phyloP scores from a whole-genome alignment of 768 basidiomycete genomes.

The Termitomyces sp. region DNA sequence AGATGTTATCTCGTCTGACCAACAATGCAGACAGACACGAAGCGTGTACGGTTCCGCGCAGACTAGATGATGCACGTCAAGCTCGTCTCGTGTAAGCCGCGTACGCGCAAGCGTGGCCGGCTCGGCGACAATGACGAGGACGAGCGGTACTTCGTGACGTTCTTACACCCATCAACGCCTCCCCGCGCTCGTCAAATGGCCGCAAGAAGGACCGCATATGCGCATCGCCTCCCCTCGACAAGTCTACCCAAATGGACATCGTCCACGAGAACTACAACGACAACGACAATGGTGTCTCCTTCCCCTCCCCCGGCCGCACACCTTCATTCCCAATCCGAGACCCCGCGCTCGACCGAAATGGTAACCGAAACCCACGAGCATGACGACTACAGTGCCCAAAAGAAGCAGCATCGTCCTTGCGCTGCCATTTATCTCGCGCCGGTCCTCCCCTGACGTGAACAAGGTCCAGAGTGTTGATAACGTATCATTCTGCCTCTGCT shows the following conservation, averaged over 20 bases:
- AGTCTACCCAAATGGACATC: constrained; percentile 11
- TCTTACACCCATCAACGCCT: constrained; percentile 11
- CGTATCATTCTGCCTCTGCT: not conserved
- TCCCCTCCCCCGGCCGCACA: constrained; percentile 5
- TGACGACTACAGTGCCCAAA: constrained; percentile 4
- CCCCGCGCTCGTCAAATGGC: constrained; percentile 13
- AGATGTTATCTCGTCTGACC: not conserved
- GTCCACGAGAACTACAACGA: constrained; percentile 1
- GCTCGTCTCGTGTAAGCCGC: constrained; percentile 50
- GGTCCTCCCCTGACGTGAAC: constrained; percentile 2
- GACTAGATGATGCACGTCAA: constrained; percentile 72
- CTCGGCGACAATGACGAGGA: constrained; percentile 10
- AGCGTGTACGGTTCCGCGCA: constrained; percentile 73
- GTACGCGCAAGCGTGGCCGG: constrained; percentile 25
- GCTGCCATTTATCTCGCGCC: constrained; percentile 6
- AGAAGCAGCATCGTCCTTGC: constrained; percentile 20
- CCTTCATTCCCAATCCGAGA: constrained; percentile 13
- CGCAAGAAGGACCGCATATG: constrained; percentile 18
- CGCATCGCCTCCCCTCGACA: not conserved
- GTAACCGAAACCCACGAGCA: too few species aligned
- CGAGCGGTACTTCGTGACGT: constrained; percentile 4
- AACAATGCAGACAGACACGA: constrained; percentile 54
- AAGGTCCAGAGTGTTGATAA: constrained; percentile 5
- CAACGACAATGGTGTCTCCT: not conserved
- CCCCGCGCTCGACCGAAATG: constrained; percentile 7